Percentiles rank a stretch among this genome's conserved stretches.
Conservation (phyloP, 495 filamentous ascomycete species). For the Massariosphaeria phaeospora region DNA sequence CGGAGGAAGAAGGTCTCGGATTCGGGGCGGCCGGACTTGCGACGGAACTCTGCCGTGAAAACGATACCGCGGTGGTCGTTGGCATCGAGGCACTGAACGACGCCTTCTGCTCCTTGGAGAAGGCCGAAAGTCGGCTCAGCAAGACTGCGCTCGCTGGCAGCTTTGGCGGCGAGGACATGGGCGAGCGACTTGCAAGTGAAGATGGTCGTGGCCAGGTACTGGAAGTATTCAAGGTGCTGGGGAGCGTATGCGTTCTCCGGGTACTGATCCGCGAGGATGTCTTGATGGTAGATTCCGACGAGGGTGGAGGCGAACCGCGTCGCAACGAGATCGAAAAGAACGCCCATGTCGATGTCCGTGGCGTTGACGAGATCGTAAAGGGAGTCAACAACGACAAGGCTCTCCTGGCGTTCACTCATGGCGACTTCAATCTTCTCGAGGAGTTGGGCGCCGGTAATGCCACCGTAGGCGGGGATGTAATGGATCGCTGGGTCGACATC, state of each 20-base stretch:
- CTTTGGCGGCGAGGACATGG: slow-evolving; percentile 63
- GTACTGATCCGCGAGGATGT: slow-evolving; percentile 48
- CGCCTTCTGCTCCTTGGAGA: slow-evolving; percentile 66
- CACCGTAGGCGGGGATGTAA: slow-evolving; percentile 6
- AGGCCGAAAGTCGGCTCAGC: slow-evolving; percentile 72
- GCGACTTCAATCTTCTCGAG: slow-evolving; percentile 2
- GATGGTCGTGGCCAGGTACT: slow-evolving; percentile 64
- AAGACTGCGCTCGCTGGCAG: slow-evolving; percentile 63
- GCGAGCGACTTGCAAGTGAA: slow-evolving; percentile 59
- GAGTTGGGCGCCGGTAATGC: slow-evolving; percentile 6
- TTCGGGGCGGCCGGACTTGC: slow-evolving; percentile 73
- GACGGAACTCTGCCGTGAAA: slow-evolving; percentile 77
- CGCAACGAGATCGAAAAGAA: slow-evolving; percentile 44
- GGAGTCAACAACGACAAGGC: slow-evolving; percentile 29
- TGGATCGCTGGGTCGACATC: slow-evolving; percentile 3
- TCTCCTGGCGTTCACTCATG: slow-evolving; percentile 6
- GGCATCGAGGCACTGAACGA: slow-evolving; percentile 49
- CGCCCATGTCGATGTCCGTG: slow-evolving; percentile 12
- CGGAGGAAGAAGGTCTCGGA: slow-evolving; percentile 70
- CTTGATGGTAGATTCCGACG: slow-evolving; percentile 62
- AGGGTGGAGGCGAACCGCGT: slow-evolving; percentile 48
- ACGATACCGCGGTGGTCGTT: slow-evolving; percentile 58
- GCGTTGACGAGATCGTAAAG: slow-evolving; percentile 19
- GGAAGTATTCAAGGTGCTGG: slow-evolving; percentile 55
- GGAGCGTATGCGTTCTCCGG: slow-evolving; percentile 56